Base-by-base conservation (phyloP, 768 basidiomycete species). In the Leccinum rimulosum region DNA sequence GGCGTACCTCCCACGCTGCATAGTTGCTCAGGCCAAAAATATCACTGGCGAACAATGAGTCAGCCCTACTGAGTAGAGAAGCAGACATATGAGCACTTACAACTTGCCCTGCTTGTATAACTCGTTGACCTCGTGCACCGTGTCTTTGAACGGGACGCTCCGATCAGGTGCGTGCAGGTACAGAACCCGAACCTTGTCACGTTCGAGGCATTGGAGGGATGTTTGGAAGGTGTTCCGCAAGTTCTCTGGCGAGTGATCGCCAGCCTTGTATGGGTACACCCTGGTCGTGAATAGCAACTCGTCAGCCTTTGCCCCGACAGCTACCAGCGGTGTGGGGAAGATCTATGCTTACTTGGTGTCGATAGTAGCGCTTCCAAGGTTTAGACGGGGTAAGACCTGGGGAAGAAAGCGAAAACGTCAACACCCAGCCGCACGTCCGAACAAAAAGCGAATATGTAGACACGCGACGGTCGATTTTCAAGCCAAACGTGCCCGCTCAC, bases 21-120 rank as follows among this genome's bases (percentile, higher is more conserved):
- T 75, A 87, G 68, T 87, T 87, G 64, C 84, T 86, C 61, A 88
- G 74, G 2, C 86, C 84, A 58, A 87, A 82, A n/a, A 79, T 77
- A 59, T 84, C 81, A 66, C 81, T 83, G 56, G 15, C 6, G 14
- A 3, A 43, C 25, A 6, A 6, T 45, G 8, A 19, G 47, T 58
- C 8, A 51, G 33, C 19, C 11, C 17, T 45, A 6, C 43, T 19
- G 11, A 0, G 43, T 19, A 45, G 19, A 11, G 11, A 45, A 45
- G 4, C 43, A 8, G 43, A 19, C 0, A 19, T 19, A 19, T 19
- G 43, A 12, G 11, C 11, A 70, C 78, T 57, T 64, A 82, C 81
- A 85, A 86, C 50, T 79, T 76, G 0, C 85, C 86, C 60, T 85
- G 79, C 48, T 80, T 77, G 65, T 86, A 77, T 12, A 86, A 71